Evolutionary conservation across 768 basidiomycete species (phyloP).

Genomic region (Kwoniella newhampshirensis): DNA sequence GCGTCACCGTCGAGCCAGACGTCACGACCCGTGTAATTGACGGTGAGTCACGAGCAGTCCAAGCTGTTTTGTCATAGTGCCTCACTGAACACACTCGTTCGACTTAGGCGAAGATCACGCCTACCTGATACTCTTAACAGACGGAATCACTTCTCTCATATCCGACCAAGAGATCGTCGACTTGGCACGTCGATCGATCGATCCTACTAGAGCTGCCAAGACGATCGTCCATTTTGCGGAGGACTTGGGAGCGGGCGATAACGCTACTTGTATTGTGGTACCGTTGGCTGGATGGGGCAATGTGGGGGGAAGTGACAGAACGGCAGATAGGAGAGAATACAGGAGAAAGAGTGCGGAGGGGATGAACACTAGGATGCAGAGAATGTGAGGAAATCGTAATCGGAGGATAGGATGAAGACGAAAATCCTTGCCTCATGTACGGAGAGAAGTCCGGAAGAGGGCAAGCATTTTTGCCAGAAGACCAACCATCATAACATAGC

Average conservation of each 20-base stretch:
- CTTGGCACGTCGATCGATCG: conserved; percentile 68
- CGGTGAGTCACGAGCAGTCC: conserved; percentile 58
- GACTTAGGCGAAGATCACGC: conserved; percentile 80
- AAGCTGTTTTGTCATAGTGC: not conserved
- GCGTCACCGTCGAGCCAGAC: conserved; percentile 91
- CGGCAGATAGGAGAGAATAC: conserved; percentile 79
- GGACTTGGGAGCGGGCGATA: conserved; percentile 84
- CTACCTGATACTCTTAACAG: conserved; percentile 83
- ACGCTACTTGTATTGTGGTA: conserved; percentile 84
- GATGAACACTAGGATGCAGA: conserved; percentile 52
- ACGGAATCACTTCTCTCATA: conserved; percentile 85
- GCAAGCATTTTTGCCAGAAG: too few relatives aligned
- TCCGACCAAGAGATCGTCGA: conserved; percentile 95
- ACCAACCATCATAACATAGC: too few relatives aligned
- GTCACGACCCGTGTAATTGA: conserved; percentile 71
- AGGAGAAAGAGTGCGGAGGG: conserved; percentile 56
- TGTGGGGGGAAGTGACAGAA: conserved; percentile 73
- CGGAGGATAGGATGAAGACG: too few relatives aligned
- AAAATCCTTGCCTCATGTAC: too few relatives aligned
- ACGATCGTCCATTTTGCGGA: conserved; percentile 81
- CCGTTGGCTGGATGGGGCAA: conserved; percentile 91
- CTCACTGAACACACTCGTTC: too few relatives aligned
- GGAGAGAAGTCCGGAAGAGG: too few relatives aligned
- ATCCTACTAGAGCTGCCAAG: conserved; percentile 78
- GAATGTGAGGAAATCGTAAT: conserved; percentile 36